phyloP scores from a whole-genome alignment of 805 yeast genomes.

The Zygoascus flipseniorum region DNA sequence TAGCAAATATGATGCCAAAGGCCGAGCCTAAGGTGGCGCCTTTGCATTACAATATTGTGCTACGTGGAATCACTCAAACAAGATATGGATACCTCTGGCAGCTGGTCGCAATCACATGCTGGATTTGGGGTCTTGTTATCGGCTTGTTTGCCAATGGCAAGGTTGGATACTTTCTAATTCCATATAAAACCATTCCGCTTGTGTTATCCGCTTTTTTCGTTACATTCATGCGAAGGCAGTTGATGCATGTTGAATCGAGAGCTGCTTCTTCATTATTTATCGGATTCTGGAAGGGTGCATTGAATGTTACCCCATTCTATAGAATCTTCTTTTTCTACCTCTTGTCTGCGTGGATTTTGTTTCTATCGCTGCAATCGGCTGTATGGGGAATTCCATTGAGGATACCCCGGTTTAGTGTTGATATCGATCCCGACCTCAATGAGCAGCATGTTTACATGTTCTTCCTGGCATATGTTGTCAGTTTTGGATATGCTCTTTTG shows the following conservation, averaged over 20 bases:
- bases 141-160: background rate
- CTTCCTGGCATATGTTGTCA: conserved; percentile 5
- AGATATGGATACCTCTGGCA: background rate
- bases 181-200: background rate
- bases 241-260: background rate
- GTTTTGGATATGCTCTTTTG: conserved; percentile 5
- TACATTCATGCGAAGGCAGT: background rate
- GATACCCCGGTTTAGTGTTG: background rate
- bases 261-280: background rate
- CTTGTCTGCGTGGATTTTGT: background rate
- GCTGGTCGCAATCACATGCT: background rate
- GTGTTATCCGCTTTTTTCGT: background rate
- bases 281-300: background rate
- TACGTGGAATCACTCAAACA: background rate
- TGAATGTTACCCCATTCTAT: background rate
- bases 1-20: background rate
- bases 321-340: background rate
- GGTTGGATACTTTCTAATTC: background rate
- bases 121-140: background rate
- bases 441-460: conserved; percentile 10
- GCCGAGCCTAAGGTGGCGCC: background rate
- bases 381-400: background rate
- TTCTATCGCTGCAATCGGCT: background rate
- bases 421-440: conserved; percentile 7
- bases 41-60: background rate